A percentile compares a stretch with the other conserved stretches of the same genome.
Evolutionary conservation across 2,329 filamentous ascomycete genomes (phyloP).

Genomic region (Penicillium sp.): DNA sequence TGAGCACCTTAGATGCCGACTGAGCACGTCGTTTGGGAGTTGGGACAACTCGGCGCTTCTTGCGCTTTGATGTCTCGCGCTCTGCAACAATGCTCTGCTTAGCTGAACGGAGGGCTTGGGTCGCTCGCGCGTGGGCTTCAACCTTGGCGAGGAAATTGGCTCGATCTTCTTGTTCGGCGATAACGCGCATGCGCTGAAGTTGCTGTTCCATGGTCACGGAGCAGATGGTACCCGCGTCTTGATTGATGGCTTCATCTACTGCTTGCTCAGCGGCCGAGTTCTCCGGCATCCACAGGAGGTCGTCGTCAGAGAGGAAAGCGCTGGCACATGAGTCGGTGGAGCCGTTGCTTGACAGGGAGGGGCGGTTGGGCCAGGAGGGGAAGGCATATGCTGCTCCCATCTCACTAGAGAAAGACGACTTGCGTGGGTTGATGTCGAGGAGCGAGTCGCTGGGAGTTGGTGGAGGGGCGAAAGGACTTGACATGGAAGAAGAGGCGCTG

Average conservation of each 20-base stretch:
- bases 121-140: constrained; percentile 41
- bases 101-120: constrained; percentile 37
- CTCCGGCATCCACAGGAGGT: constrained; percentile 37
- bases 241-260: constrained; percentile 27
- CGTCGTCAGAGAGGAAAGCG: constrained; percentile 44
- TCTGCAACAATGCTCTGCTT: constrained; percentile 27
- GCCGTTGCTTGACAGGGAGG: constrained; percentile 35
- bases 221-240: constrained; percentile 22
- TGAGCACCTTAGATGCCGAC: constrained; percentile 20
- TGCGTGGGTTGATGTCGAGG: constrained; percentile 42
- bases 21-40: constrained; percentile 29
- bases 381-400: constrained; percentile 44
- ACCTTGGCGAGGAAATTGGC: constrained; percentile 41
- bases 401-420: constrained; percentile 41
- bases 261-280: constrained; percentile 24
- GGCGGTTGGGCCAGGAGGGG: constrained; percentile 45
- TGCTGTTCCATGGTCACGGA: constrained; percentile 42
- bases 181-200: constrained; percentile 35
- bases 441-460: constrained; percentile 39
- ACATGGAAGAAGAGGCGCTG: constrained; percentile 29
- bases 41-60: constrained; percentile 29
- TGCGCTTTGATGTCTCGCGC: constrained; percentile 27
- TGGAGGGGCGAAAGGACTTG: constrained; percentile 38
- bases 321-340: constrained; percentile 32
- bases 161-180: constrained; percentile 38